Evolutionary conservation across 345 rosid species (phyloP).

Genomic region (Eucalyptus lansdowneana): DNA sequence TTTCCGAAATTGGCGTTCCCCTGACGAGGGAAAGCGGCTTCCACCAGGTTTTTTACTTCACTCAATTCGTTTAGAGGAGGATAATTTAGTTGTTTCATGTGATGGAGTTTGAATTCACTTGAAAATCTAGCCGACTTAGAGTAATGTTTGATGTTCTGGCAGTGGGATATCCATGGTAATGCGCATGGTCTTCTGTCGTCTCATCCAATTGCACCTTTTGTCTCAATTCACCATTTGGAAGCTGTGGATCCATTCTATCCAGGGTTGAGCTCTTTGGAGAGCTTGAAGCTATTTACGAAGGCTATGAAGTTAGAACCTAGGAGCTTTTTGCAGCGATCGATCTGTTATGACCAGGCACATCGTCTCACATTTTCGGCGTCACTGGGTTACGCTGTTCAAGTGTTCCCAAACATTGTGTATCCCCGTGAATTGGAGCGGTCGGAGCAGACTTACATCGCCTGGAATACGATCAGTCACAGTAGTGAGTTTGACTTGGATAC

Average conservation of each 20-base stretch:
- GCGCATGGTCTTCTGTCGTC: conserved; percentile 69
- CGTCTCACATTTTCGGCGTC: conserved; percentile 53
- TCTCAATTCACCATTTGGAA: conserved; percentile 85
- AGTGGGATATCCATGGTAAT: conserved; percentile 92
- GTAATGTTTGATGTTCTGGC: background rate
- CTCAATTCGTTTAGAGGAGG: background rate
- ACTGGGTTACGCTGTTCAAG: conserved; percentile 76
- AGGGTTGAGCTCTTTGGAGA: conserved; percentile 47
- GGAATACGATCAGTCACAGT: conserved; percentile 46
- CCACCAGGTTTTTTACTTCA: conserved; percentile 52
- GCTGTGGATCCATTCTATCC: conserved; percentile 81
- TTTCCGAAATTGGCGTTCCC: conserved; percentile 86
- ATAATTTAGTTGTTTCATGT: background rate
- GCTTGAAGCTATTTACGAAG: conserved; percentile 64
- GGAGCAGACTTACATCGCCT: conserved; percentile 70
- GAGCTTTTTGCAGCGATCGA: conserved; percentile 77
- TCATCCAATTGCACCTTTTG: conserved; percentile 80
- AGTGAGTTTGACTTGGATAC: conserved; percentile 81
- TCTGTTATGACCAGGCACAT: conserved; percentile 54
- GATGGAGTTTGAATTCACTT: background rate
- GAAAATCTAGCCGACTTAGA: background rate
- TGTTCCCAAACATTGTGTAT: conserved; percentile 46
- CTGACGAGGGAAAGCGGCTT: conserved; percentile 75
- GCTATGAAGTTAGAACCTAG: conserved; percentile 61
- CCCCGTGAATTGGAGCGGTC: conserved; percentile 77